phyloP scores from a whole-genome alignment of 805 yeast genomes.

The Candida wancherniae region DNA sequence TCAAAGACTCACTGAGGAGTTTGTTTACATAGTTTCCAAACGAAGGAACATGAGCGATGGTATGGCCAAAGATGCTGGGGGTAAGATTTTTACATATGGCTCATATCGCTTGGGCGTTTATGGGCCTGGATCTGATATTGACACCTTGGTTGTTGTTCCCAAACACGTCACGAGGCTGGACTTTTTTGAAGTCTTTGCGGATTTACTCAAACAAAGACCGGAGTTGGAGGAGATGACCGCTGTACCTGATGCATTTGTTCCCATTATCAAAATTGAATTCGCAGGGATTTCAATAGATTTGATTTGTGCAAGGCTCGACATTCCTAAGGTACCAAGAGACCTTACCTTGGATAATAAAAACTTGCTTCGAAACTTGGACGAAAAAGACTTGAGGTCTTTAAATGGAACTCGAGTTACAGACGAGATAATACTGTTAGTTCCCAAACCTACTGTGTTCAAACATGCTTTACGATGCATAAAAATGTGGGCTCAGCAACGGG shows the following conservation, averaged over 20 bases:
- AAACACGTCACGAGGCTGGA: constrained; percentile 90
- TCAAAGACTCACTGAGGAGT: constrained; percentile 72
- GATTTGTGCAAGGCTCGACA: constrained; percentile 75
- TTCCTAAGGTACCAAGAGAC: constrained; percentile 75
- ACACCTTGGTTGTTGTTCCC: constrained; percentile 93
- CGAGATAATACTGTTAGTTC: constrained; percentile 83
- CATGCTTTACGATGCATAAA: constrained; percentile 90
- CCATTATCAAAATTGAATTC: constrained; percentile 85
- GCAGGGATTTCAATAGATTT: constrained; percentile 91
- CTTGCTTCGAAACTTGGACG: constrained; percentile 80
- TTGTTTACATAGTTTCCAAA: constrained; percentile 76
- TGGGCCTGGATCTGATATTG: constrained; percentile 98
- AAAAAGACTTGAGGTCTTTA: constrained; percentile 79
- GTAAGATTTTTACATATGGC: constrained; percentile 94
- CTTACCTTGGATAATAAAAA: constrained; percentile 81
- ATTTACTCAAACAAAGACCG: constrained; percentile 61
- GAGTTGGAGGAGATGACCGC: constrained; percentile 89
- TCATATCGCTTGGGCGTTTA: constrained; percentile 93
- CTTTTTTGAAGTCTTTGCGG: constrained; percentile 78
- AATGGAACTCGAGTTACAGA: constrained; percentile 98
- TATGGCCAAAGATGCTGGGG: constrained; percentile 96
- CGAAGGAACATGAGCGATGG: constrained; percentile 93
- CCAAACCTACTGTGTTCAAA: constrained; percentile 87
- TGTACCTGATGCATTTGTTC: constrained; percentile 98
- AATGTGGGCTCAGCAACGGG: constrained; percentile 95